Conservation (phyloP, 2,329 filamentous ascomycete genomes). For the Chrysosphaeria jannelii region DNA sequence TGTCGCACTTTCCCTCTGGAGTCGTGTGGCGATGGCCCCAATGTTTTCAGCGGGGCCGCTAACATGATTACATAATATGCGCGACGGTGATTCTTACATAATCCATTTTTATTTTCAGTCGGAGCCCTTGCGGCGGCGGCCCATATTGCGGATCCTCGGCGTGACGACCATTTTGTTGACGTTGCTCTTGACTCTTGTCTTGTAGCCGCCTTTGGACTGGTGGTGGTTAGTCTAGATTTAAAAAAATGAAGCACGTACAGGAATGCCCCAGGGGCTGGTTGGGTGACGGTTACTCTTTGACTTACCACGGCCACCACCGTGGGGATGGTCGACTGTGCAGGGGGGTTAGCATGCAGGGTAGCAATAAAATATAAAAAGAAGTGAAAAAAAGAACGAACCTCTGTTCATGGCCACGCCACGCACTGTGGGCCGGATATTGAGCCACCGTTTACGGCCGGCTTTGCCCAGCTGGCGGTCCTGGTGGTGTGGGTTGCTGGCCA, state of each 20-base stretch:
- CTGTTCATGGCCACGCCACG: conserved; percentile 98
- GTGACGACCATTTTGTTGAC: conserved; percentile 76
- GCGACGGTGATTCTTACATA: too few relatives aligned
- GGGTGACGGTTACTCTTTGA: conserved; percentile 94
- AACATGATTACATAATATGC: too few relatives aligned
- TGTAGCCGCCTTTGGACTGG: conserved; percentile 60
- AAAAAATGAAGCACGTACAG: conserved; percentile 27
- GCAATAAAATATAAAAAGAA: not conserved
- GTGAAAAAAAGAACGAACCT: conserved; percentile 18
- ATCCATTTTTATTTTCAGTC: too few relatives aligned
- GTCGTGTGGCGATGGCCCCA: too few relatives aligned
- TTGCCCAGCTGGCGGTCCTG: conserved; percentile 83
- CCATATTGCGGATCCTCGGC: conserved; percentile 62
- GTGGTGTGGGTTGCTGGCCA: conserved; percentile 77
- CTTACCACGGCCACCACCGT: conserved; percentile 96
- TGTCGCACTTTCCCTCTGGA: too few relatives aligned
- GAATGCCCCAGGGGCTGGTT: conserved; percentile 85
- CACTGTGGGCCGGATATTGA: conserved; percentile 83
- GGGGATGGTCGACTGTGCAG: conserved; percentile 55
- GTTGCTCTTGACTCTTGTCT: conserved; percentile 71
- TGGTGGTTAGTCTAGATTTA: conserved; percentile 7
- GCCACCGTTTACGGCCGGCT: conserved; percentile 73
- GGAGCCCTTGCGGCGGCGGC: conserved; percentile 36
- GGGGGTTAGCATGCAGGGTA: not conserved
- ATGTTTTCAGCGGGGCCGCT: too few relatives aligned